These are phyloP conservation scores for Podaxis mareebaensis DNA, from an alignment of 768 basidiomycete genomes.

Conservation along the genomic window DNA sequence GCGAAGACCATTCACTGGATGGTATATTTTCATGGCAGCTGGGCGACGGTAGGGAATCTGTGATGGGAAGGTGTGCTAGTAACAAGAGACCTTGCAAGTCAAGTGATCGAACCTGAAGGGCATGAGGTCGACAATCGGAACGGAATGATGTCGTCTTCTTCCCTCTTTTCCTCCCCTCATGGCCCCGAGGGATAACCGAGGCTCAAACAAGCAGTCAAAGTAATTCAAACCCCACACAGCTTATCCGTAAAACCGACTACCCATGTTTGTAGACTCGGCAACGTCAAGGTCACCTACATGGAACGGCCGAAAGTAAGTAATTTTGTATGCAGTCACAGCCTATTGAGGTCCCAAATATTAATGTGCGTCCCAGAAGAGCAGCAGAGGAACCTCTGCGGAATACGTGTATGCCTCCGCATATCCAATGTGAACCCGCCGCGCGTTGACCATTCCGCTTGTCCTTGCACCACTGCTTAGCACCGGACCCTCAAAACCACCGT, in stretches of 20 bases:
- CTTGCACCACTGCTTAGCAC: no score
- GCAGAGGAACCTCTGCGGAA: no score
- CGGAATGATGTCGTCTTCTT: background rate
- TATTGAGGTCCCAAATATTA: background rate
- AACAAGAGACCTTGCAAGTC: background rate
- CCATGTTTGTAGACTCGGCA: background rate
- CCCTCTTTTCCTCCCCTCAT: background rate
- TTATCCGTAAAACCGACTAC: background rate
- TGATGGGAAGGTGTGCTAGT: background rate
- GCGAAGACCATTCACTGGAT: no score
- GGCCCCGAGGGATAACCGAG: constrained; percentile 1
- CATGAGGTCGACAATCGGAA: background rate
- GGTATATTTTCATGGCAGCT: no score
- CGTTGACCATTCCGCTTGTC: no score
- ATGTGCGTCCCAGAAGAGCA: background rate
- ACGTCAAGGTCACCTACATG: constrained; percentile 10
- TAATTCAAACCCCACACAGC: background rate
- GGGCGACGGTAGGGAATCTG: background rate
- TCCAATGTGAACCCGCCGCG: no score
- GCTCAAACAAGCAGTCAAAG: background rate
- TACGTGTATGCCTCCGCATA: no score
- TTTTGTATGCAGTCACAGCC: background rate
- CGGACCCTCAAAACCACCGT: no score
- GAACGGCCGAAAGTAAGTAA: background rate
- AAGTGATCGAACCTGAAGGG: constrained; percentile 9